phyloP scores from a whole-genome alignment of 306 rosid species.

The Vigna unguiculata region DNA sequence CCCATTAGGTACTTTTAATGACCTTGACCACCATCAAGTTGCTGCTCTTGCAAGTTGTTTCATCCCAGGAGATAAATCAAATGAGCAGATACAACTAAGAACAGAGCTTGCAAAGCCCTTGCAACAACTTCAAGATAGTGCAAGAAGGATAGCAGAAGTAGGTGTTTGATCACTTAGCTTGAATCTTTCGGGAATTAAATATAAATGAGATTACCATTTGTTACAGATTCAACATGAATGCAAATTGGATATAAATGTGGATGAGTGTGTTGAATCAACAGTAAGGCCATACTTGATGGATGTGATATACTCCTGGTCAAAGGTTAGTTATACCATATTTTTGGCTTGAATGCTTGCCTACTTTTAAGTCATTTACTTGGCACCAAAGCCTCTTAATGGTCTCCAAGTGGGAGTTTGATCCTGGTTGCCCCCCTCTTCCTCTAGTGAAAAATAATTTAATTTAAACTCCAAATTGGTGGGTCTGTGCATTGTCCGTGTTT shows the following conservation, averaged over 20 bases:
- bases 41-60: slow-evolving; percentile 99
- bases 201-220: slow-evolving; percentile 15
- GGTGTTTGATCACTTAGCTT: slow-evolving; percentile 52
- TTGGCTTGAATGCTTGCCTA: slow-evolving; percentile 14
- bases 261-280: slow-evolving; percentile 95
- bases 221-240: slow-evolving; percentile 95
- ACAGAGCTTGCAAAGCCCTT: slow-evolving; percentile 92
- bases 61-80: slow-evolving; percentile 90
- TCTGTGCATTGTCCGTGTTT: background rate
- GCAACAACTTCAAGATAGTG: slow-evolving; percentile 97
- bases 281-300: slow-evolving; percentile 98
- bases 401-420: background rate
- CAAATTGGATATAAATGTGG: slow-evolving; percentile 84
- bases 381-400: background rate
- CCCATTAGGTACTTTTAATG: slow-evolving; percentile 86
- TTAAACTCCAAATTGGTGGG: background rate
- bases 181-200: slow-evolving; percentile 21
- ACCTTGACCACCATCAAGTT: slow-evolving; percentile 95
- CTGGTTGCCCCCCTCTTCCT: background rate
- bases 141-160: slow-evolving; percentile 98
- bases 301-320: slow-evolving; percentile 95
- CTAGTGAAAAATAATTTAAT: background rate
- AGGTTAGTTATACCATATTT: slow-evolving; percentile 64
- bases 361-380: slow-evolving; percentile 27
- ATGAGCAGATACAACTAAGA: slow-evolving; percentile 90